phyloP scores from a whole-genome alignment of 768 basidiomycete species.

The Punctularia strigosozonata region DNA sequence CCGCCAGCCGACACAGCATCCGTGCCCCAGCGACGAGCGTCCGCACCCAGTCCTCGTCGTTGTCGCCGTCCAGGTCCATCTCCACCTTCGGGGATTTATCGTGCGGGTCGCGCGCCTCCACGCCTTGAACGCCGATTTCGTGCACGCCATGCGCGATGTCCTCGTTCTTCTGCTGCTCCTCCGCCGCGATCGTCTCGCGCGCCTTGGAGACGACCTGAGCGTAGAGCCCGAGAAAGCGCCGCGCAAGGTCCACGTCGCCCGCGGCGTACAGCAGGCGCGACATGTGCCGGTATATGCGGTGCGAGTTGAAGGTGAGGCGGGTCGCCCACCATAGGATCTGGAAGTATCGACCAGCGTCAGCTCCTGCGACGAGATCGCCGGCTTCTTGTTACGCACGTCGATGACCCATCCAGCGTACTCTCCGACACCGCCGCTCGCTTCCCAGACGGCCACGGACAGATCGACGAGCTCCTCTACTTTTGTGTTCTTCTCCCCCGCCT shows the following conservation, averaged over 20 bases:
- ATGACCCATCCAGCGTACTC: constrained; percentile 68
- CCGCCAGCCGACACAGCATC: constrained; percentile 54
- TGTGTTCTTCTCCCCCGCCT: constrained; percentile 66
- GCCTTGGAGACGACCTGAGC: constrained; percentile 78
- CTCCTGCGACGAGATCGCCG: background rate
- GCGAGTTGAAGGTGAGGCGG: constrained; percentile 87
- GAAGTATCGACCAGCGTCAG: constrained; percentile 1
- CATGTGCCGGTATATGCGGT: constrained; percentile 77
- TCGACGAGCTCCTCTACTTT: constrained; percentile 81
- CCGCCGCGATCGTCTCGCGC: constrained; percentile 43
- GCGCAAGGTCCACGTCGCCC: constrained; percentile 50
- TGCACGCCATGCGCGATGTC: constrained; percentile 12
- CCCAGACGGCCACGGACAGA: constrained; percentile 72
- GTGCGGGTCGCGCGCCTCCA: too few species aligned
- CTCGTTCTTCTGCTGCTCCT: constrained; percentile 13
- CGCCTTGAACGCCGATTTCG: too few species aligned
- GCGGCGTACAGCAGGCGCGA: constrained; percentile 55
- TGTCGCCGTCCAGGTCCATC: constrained; percentile 35
- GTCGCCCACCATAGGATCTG: constrained; percentile 93
- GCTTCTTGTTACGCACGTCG: constrained; percentile 37
- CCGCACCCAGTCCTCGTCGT: constrained; percentile 62
- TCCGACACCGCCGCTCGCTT: constrained; percentile 51
- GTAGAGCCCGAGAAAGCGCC: constrained; percentile 71
- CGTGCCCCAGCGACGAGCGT: constrained; percentile 67
- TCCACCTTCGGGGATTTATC: too few species aligned